Conservation (phyloP, 176 grass and related monocot species). For the Cenchrus americanus region DNA sequence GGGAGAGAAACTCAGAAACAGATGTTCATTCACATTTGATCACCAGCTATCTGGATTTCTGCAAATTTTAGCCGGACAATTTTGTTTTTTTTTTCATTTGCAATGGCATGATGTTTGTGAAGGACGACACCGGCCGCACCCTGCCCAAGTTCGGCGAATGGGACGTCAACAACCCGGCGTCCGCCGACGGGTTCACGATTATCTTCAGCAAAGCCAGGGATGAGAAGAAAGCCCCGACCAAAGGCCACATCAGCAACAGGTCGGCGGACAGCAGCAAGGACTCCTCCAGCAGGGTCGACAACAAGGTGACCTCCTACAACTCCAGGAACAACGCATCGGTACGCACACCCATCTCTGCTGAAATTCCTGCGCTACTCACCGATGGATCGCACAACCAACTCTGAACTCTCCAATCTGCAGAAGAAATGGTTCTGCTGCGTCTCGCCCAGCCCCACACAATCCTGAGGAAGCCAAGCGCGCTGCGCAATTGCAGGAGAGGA, state of each 20-base stretch:
- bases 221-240: slow-evolving; percentile 66
- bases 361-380: not conserved
- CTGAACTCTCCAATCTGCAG: slow-evolving; percentile 42
- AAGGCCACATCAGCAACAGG: slow-evolving; percentile 39
- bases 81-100: not conserved
- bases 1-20: not conserved
- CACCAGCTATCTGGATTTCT: not conserved
- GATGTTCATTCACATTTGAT: not conserved
- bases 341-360: slow-evolving; percentile 2
- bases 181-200: slow-evolving; percentile 83
- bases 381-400: not conserved
- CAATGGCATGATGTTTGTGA: not conserved
- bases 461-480: slow-evolving; percentile 48
- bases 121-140: slow-evolving; percentile 66
- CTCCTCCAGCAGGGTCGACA: slow-evolving; percentile 17
- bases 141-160: slow-evolving; percentile 88
- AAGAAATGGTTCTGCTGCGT: slow-evolving; percentile 97
- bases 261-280: slow-evolving; percentile 62
- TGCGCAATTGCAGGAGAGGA: slow-evolving; percentile 30
- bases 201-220: slow-evolving; percentile 98
- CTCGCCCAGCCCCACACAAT: slow-evolving; percentile 70
- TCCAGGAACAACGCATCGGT: slow-evolving; percentile 63
- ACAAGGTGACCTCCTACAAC: slow-evolving; percentile 42
- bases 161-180: slow-evolving; percentile 92
- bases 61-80: not conserved